Evolutionary conservation across 345 rosid species (phyloP).

Genomic region (Citrus hindsii): DNA sequence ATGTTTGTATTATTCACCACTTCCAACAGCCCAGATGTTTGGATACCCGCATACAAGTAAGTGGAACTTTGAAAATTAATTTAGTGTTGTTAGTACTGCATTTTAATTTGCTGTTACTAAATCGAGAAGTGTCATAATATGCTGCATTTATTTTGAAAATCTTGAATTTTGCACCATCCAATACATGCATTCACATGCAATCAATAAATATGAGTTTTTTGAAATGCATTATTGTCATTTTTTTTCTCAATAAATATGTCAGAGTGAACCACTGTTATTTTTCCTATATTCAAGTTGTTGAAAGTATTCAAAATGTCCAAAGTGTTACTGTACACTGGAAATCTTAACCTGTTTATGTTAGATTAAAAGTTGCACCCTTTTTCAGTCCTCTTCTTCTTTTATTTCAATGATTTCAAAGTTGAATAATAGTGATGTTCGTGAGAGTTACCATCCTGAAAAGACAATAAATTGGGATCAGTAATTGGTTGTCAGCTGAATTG

Average conservation of each 20-base stretch:
- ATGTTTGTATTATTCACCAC: constrained; percentile 94
- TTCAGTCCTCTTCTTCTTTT: too few relatives aligned
- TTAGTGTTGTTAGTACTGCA: not conserved
- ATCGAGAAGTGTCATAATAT: not conserved
- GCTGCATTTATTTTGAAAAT: not conserved
- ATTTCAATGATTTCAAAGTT: too few relatives aligned
- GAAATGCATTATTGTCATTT: not conserved
- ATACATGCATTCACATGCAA: not conserved
- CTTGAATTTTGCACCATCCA: not conserved
- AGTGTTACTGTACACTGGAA: not conserved
- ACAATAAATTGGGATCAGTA: too few relatives aligned
- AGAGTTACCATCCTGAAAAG: too few relatives aligned
- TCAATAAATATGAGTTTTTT: not conserved
- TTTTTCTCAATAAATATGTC: not conserved
- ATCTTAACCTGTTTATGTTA: too few relatives aligned
- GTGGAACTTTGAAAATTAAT: constrained; percentile 24
- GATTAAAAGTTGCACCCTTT: too few relatives aligned
- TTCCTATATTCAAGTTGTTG: not conserved
- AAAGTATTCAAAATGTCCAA: not conserved
- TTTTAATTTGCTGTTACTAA: constrained; percentile 3
- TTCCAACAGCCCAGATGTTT: constrained; percentile 97
- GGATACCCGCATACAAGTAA: constrained; percentile 98
- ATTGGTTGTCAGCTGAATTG: too few relatives aligned
- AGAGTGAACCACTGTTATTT: not conserved
- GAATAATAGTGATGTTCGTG: too few relatives aligned